phyloP scores from a whole-genome alignment of 2,329 filamentous ascomycete species.

The Drechmeria coniospora region DNA sequence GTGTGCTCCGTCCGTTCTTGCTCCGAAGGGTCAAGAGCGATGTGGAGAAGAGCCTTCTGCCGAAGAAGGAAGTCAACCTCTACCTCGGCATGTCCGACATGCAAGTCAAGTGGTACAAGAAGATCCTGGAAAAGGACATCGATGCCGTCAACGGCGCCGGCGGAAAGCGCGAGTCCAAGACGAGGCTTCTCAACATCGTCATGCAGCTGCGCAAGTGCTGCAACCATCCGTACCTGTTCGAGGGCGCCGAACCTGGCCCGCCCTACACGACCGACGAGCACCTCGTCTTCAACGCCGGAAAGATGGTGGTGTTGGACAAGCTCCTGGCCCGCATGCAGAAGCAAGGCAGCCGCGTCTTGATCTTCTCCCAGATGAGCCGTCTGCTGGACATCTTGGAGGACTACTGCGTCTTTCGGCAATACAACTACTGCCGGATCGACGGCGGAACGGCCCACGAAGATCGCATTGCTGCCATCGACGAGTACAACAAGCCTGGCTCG shows the following conservation, averaged over 20 bases:
- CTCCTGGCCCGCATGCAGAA: slow-evolving; percentile 68
- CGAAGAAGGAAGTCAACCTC: slow-evolving; percentile 93
- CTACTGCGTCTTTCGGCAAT: slow-evolving; percentile 91
- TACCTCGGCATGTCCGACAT: slow-evolving; percentile 99
- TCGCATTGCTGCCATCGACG: slow-evolving; percentile 91
- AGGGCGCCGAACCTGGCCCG: slow-evolving; percentile 90
- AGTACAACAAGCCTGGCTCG: slow-evolving; percentile 91
- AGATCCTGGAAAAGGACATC: slow-evolving; percentile 97
- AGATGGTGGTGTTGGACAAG: slow-evolving; percentile 95
- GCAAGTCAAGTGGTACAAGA: slow-evolving; percentile 98
- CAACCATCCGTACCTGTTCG: slow-evolving; percentile 96
- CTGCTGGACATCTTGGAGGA: slow-evolving; percentile 93
- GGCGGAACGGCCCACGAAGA: slow-evolving; percentile 95
- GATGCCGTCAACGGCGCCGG: slow-evolving; percentile 95
- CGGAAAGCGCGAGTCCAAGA: slow-evolving; percentile 95
- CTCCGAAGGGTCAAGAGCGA: slow-evolving; percentile 93
- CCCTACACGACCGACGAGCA: slow-evolving; percentile 98
- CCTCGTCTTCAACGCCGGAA: slow-evolving; percentile 80
- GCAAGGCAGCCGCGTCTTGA: slow-evolving; percentile 87
- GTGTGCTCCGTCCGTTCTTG: slow-evolving; percentile 82
- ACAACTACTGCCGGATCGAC: slow-evolving; percentile 94
- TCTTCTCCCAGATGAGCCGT: slow-evolving; percentile 99
- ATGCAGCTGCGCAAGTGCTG: slow-evolving; percentile 99
- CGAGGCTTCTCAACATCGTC: slow-evolving; percentile 89
- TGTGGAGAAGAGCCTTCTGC: slow-evolving; percentile 91